Evolutionary conservation across 805 yeast genomes (phyloP).

Genomic region (Candida maesae): DNA sequence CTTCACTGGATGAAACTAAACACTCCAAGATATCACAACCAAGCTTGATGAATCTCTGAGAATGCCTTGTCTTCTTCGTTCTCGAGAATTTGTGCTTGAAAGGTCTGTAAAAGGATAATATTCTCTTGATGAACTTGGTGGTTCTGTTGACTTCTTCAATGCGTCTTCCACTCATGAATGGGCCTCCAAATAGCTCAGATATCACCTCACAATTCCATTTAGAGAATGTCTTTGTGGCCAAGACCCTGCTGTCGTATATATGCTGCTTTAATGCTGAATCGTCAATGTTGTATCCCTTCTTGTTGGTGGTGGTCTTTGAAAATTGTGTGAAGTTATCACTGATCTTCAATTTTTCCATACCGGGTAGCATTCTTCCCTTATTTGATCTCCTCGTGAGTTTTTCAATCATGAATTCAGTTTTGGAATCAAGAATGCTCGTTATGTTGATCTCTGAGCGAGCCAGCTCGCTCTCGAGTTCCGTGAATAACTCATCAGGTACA

Average conservation of each 20-base stretch:
- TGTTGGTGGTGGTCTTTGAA: conserved; percentile 18
- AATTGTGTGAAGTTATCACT: conserved; percentile 23
- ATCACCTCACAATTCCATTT: conserved; percentile 88
- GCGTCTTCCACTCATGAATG: conserved; percentile 64
- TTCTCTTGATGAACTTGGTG: conserved; percentile 81
- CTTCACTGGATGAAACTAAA: conserved; percentile 58
- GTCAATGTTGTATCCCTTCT: conserved; percentile 33
- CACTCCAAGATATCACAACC: conserved; percentile 75
- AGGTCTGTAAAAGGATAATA: conserved; percentile 87
- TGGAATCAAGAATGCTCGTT: neutral
- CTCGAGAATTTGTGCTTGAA: conserved; percentile 77
- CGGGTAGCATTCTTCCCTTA: conserved; percentile 35
- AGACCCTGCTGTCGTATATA: conserved; percentile 64
- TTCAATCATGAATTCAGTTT: conserved; percentile 47
- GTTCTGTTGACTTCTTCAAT: conserved; percentile 74
- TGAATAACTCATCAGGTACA: conserved; percentile 46
- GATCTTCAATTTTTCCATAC: conserved; percentile 27
- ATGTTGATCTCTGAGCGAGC: neutral
- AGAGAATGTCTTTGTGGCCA: conserved; percentile 71
- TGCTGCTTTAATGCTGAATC: conserved; percentile 65
- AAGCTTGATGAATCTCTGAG: conserved; percentile 57
- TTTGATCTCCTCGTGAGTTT: conserved; percentile 37
- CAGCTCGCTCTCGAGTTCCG: conserved; percentile 3
- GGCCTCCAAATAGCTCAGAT: conserved; percentile 74
- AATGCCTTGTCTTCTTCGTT: conserved; percentile 44